A percentile compares a stretch with the other conserved stretches of the same genome.
Evolutionary conservation across 129 eudicot species (phyloP).

Genomic region (Saposhnikovia divaricata): DNA sequence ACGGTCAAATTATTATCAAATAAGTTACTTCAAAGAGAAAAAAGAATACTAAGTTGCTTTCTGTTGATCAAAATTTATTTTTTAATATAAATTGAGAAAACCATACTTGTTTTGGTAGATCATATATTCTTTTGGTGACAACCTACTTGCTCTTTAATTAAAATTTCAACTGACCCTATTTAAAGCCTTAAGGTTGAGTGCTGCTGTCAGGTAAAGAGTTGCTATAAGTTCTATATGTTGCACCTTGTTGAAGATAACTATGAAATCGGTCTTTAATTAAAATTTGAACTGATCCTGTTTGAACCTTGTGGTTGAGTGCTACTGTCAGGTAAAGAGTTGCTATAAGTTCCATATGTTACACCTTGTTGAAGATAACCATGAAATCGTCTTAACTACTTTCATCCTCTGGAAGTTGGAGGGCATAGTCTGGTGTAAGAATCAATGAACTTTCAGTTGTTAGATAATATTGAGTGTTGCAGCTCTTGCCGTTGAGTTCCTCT

Average conservation of each 20-base stretch:
- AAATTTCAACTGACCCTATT: too few species aligned
- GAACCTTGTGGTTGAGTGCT: background rate
- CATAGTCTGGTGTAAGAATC: background rate
- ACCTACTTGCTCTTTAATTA: background rate
- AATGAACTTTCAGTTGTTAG: background rate
- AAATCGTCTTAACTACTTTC: background rate
- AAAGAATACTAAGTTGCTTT: background rate
- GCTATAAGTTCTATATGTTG: background rate
- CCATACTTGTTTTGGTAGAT: background rate
- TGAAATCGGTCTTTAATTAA: too few species aligned
- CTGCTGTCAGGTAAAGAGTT: background rate
- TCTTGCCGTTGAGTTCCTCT: background rate
- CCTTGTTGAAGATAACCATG: background rate
- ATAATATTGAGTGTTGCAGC: background rate
- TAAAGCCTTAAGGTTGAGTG: background rate
- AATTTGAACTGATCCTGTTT: too few species aligned
- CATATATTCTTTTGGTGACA: background rate
- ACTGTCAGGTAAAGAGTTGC: background rate
- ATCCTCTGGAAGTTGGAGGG: background rate
- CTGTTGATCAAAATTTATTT: background rate
- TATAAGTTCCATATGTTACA: background rate
- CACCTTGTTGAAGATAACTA: background rate
- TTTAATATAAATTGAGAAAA: background rate
- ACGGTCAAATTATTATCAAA: background rate
- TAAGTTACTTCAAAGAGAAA: background rate